Evolutionary conservation across 441 rosid species (phyloP).

Genomic region (Populus hybrid): DNA sequence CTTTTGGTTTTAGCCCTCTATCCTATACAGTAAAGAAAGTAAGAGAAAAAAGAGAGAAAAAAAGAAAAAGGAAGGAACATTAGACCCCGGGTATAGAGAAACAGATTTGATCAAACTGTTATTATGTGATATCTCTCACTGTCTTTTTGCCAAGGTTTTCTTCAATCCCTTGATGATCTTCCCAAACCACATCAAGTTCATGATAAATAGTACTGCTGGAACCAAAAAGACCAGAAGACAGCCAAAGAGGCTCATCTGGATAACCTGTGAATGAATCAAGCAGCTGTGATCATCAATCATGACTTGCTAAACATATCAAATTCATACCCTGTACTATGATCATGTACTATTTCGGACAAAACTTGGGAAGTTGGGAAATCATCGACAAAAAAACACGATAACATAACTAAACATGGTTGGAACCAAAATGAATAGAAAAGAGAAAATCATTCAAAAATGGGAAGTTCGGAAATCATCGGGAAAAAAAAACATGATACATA

Average conservation of each 20-base stretch:
- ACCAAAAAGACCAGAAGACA: conserved; percentile 32
- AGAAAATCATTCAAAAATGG: neutral
- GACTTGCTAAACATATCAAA: neutral
- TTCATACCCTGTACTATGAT: neutral
- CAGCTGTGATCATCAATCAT: neutral
- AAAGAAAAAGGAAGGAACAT: neutral
- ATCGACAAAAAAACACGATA: neutral
- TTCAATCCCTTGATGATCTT: conserved; percentile 44
- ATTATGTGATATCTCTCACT: conserved; percentile 13
- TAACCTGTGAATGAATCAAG: conserved; percentile 36
- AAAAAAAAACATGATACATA: neutral
- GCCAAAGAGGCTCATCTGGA: conserved; percentile 37
- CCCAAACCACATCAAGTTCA: conserved; percentile 41
- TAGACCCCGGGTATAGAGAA: neutral
- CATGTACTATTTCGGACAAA: neutral
- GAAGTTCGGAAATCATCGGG: neutral
- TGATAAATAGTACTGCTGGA: conserved; percentile 30
- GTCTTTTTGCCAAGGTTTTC: conserved; percentile 39
- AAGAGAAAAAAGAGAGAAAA: neutral
- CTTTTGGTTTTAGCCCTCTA: conserved; percentile 1
- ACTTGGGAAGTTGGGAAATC: neutral
- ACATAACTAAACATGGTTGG: neutral
- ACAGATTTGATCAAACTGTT: conserved; percentile 5
- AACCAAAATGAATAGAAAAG: neutral
- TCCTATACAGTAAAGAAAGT: neutral